These are phyloP conservation scores for Echinochloa phyllopogon DNA, from an alignment of 176 grass and related monocot species.

Conservation along the genomic window DNA sequence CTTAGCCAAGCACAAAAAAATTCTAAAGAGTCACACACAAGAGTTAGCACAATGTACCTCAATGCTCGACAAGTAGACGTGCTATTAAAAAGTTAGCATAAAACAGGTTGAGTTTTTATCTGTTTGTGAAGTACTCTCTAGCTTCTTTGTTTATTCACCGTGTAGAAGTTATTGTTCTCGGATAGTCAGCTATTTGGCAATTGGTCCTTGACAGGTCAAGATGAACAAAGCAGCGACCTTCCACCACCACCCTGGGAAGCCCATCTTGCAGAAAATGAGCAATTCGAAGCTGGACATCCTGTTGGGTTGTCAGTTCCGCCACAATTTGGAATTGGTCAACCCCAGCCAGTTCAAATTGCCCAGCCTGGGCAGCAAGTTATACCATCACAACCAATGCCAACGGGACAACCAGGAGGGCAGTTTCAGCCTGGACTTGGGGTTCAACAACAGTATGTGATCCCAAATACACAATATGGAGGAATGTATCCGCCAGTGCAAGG, in stretches of 20 bases:
- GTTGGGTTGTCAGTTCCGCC: slow-evolving; percentile 36
- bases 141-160: slow-evolving; percentile 9
- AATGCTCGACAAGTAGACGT: neutral
- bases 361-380: slow-evolving; percentile 50
- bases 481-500: slow-evolving; percentile 62
- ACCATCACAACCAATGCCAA: slow-evolving; percentile 45
- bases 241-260: slow-evolving; percentile 94
- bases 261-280: slow-evolving; percentile 51
- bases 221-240: slow-evolving; percentile 61
- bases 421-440: slow-evolving; percentile 42
- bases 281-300: slow-evolving; percentile 44
- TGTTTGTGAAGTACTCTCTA: slow-evolving; percentile 6
- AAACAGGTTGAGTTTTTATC: neutral
- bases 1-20: neutral
- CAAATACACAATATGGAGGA: slow-evolving; percentile 46
- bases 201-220: slow-evolving; percentile 55
- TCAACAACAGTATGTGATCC: slow-evolving; percentile 45
- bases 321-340: slow-evolving; percentile 48
- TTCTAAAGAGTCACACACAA: neutral
- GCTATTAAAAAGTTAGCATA: neutral
- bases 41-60: neutral
- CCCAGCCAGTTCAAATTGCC: slow-evolving; percentile 48
- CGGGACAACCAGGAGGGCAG: slow-evolving; percentile 53
- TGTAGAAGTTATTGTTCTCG: slow-evolving; percentile 6
- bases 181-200: neutral